Conservation (phyloP, 148 eudicot species). For the Cornus suecica region DNA sequence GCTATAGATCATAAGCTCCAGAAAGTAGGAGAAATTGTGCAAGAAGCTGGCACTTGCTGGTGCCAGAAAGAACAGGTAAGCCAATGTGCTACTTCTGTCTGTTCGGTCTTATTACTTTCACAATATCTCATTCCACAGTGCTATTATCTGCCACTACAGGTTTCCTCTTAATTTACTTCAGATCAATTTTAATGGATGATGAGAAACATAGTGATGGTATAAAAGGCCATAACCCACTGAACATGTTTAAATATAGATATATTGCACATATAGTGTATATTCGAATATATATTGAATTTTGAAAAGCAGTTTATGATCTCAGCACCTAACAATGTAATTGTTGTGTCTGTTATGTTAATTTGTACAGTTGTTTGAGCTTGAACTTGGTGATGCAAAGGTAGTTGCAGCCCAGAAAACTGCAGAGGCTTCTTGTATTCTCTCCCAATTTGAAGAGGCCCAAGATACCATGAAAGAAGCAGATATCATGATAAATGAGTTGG, state of each 20-base stretch:
- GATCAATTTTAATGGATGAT: neutral
- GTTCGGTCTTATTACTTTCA: neutral
- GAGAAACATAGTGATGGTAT: neutral
- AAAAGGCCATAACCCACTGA: neutral
- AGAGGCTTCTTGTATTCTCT: constrained; percentile 67
- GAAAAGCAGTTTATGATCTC: neutral
- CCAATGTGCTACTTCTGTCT: constrained; percentile 3
- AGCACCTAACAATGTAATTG: neutral
- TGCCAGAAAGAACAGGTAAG: constrained; percentile 60
- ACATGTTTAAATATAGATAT: neutral
- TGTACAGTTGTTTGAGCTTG: constrained; percentile 58
- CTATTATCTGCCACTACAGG: neutral
- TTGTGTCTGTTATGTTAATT: neutral
- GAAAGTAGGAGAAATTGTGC: constrained; percentile 40
- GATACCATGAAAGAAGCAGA: constrained; percentile 79
- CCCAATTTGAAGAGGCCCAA: constrained; percentile 73
- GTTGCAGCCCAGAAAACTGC: constrained; percentile 56
- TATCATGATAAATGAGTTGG: constrained; percentile 66
- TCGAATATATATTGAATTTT: neutral
- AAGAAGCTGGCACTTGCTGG: constrained; percentile 44
- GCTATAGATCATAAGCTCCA: constrained; percentile 50
- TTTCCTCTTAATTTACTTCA: neutral
- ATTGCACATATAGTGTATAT: neutral
- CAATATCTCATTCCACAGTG: neutral
- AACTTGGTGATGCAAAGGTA: constrained; percentile 60